A percentile compares a stretch with the other conserved stretches of the same genome.
Conservation (phyloP, 805 yeast genomes). For the Wickerhamomyces rabaulensis region DNA sequence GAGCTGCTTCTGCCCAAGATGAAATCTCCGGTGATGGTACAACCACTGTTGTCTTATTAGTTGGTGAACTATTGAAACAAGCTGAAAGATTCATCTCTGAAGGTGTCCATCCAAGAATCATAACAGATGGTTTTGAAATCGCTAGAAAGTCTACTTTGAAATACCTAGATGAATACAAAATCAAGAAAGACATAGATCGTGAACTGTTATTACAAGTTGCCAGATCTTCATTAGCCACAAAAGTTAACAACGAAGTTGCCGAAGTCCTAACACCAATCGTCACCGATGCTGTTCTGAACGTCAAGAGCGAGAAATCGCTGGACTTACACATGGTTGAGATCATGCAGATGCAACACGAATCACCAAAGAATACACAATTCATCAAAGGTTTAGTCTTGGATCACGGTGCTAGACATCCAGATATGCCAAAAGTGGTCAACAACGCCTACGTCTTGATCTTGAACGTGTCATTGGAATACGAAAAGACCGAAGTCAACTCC, state of each 20-base stretch:
- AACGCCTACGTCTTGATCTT: constrained; percentile 83
- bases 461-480: constrained; percentile 93
- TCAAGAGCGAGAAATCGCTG: constrained; percentile 50
- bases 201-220: constrained; percentile 91
- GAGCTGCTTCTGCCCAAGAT: constrained; percentile 98
- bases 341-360: constrained; percentile 95
- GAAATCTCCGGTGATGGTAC: constrained; percentile 99
- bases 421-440: constrained; percentile 86
- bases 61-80: constrained; percentile 91
- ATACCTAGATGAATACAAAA: constrained; percentile 64
- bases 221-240: constrained; percentile 81
- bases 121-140: constrained; percentile 91
- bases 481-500: constrained; percentile 95
- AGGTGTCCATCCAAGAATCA: constrained; percentile 93
- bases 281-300: constrained; percentile 89
- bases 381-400: constrained; percentile 89
- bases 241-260: constrained; percentile 71
- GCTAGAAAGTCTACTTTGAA: constrained; percentile 75
- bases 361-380: constrained; percentile 76
- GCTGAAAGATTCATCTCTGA: constrained; percentile 89
- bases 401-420: constrained; percentile 99
- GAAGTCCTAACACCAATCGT: constrained; percentile 88
- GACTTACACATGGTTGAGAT: constrained; percentile 97
- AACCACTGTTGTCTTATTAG: constrained; percentile 88
- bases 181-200: constrained; percentile 52